These are phyloP conservation scores for rapeseed (Brassica napus) DNA, from an alignment of 345 rosid species.

Conservation along the genomic window DNA sequence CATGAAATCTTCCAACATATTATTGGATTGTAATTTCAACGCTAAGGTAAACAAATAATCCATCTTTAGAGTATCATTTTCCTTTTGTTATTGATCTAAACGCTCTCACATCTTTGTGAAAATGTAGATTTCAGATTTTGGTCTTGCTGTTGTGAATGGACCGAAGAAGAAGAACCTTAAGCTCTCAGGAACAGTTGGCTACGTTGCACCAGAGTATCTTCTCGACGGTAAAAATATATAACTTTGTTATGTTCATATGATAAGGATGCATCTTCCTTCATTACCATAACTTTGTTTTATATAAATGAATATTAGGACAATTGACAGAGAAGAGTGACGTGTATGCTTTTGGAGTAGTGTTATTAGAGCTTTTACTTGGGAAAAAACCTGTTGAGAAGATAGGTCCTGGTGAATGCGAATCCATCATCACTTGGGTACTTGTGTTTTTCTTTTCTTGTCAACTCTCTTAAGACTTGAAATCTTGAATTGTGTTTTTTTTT, in stretches of 20 bases:
- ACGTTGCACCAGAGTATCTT: conserved; percentile 94
- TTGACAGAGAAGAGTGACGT: conserved; percentile 97
- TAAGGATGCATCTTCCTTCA: neutral
- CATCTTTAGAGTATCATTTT: neutral
- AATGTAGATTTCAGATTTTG: conserved; percentile 91
- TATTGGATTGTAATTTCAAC: conserved; percentile 79
- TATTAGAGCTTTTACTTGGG: conserved; percentile 85
- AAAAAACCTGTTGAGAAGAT: conserved; percentile 86
- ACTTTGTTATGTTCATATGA: neutral
- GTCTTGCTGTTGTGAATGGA: conserved; percentile 82
- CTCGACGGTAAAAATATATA: conserved; percentile 57
- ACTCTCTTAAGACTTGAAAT: conserved; percentile 23
- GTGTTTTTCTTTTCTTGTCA: neutral
- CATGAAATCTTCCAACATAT: conserved; percentile 95
- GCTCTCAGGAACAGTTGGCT: conserved; percentile 95
- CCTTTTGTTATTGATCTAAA: conserved; percentile 9
- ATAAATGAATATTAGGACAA: conserved; percentile 55
- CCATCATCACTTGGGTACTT: conserved; percentile 69
- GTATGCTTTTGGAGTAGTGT: conserved; percentile 94
- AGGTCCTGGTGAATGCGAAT: conserved; percentile 85
- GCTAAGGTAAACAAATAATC: conserved; percentile 73
- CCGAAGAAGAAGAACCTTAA: conserved; percentile 68
- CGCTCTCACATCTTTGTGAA: neutral
- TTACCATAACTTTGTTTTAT: neutral
- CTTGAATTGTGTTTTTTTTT: conserved; percentile 13